Evolutionary conservation across 2,329 filamentous ascomycete genomes (phyloP), one percentile per base, ranked within the genome.

Genomic region (Aureobasidium sp.): DNA sequence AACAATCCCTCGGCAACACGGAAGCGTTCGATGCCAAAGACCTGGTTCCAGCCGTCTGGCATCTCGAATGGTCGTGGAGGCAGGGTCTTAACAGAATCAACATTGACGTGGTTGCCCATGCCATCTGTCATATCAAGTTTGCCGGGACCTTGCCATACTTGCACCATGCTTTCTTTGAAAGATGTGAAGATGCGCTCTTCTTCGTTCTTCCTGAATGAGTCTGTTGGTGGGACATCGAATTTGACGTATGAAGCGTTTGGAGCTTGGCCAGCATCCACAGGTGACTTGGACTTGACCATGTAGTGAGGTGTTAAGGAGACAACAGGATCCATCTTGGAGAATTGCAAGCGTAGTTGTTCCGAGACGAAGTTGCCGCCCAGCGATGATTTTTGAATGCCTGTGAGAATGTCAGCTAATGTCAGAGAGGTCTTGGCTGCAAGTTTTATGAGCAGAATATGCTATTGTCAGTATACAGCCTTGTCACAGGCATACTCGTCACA

Each of bases 101-200:
- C 86, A 72, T 93, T 95, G 5, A 78, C 76, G 29, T 72, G 71
- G 85, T 26, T 75, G 76, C 77, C 67, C 23, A 56, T 46, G 17
- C 83, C 67, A 74, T 76, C 46, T 75, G 72, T 68, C 71, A 74
- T 74, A 23, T 74, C 72, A 69, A 91, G 85, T 64, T 86, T 83
- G 63, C 87, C 87, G 0, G 90, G 90, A 0, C 90, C 90, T 29
- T 86, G 84, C 93, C 94, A 99, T 15, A 93, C 86, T 76, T 97
- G 91, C 32, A 97, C 91, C 17, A 97, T 91, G 20, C 89, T 95
- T 77, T 99, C 95, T 78, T 99, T 99, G 84, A 96, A 99, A 73
- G 97, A 91, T 41, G 90, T 91, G 62, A 99, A 79, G 46, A 96
- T 87, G 59, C 93, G 89, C 74, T 97, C 94, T 78, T 99, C 92